Conservation (phyloP, 2,329 filamentous ascomycete species). For the Berkeleyomyces basicola region DNA sequence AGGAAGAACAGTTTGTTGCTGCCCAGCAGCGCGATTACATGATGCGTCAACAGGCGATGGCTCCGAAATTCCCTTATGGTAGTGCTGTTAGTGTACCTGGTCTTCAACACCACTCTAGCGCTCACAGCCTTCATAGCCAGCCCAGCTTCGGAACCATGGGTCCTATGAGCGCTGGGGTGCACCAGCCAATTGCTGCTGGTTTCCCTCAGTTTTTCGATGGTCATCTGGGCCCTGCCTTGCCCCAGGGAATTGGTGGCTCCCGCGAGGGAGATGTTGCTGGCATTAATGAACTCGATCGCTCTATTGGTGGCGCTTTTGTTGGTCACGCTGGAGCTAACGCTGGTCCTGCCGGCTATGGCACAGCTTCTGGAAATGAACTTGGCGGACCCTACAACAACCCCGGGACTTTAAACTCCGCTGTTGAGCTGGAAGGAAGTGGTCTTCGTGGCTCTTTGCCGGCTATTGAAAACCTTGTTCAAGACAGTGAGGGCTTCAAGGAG, state of each 20-base stretch:
- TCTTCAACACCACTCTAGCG: slow-evolving; percentile 85
- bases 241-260: slow-evolving; percentile 3
- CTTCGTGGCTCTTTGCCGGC: slow-evolving; percentile 25
- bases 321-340: not conserved
- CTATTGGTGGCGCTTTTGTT: slow-evolving; percentile 29
- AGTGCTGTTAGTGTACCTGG: slow-evolving; percentile 12
- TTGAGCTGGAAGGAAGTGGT: not conserved
- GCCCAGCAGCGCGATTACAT: slow-evolving; percentile 89
- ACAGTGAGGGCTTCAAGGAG: slow-evolving; percentile 45
- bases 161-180: slow-evolving; percentile 44
- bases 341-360: not conserved
- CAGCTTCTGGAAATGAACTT: slow-evolving; percentile 18
- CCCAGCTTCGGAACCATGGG: slow-evolving; percentile 94
- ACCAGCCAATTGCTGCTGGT: slow-evolving; percentile 13
- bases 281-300: slow-evolving; percentile 37
- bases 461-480: slow-evolving; percentile 33
- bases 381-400: not conserved
- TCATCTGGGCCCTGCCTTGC: not conserved
- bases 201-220: slow-evolving; percentile 6
- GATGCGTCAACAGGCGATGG: slow-evolving; percentile 55
- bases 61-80: slow-evolving; percentile 41
- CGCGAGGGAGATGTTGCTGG: slow-evolving; percentile 57
- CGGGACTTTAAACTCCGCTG: not conserved
- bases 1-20: slow-evolving; percentile 95
- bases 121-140: slow-evolving; percentile 90